These are phyloP conservation scores for Lodderomyces margitis DNA, from an alignment of 1,139 yeast species.

Conservation along the genomic window DNA sequence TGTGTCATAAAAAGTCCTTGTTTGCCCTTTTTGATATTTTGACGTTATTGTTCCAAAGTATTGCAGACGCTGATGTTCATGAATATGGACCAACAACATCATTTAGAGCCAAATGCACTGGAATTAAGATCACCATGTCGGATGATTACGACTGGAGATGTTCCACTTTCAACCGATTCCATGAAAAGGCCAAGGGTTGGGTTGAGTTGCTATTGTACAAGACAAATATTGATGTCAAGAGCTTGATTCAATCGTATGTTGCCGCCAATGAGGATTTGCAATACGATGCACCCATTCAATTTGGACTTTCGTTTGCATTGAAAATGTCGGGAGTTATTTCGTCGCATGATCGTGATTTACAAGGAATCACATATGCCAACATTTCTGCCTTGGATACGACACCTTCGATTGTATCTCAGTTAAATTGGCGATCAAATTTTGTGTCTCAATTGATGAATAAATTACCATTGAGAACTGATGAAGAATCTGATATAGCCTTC, in stretches of 20 bases:
- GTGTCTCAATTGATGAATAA: conserved; percentile 40
- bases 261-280: conserved; percentile 43
- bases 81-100: conserved; percentile 80
- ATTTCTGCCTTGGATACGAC: conserved; percentile 50
- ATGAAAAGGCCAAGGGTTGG: conserved; percentile 67
- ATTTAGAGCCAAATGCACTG: conserved; percentile 58
- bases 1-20: conserved; percentile 72
- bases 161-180: conserved; percentile 60
- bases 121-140: conserved; percentile 62
- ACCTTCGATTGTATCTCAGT: conserved; percentile 75
- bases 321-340: conserved; percentile 79
- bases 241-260: conserved; percentile 71
- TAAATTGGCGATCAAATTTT: conserved; percentile 66
- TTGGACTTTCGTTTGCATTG: conserved; percentile 86
- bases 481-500: conserved; percentile 25
- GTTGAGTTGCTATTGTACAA: conserved; percentile 49
- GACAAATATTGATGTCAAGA: conserved; percentile 72
- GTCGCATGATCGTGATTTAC: conserved; percentile 59
- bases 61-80: conserved; percentile 73
- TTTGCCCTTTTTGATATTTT: conserved; percentile 80
- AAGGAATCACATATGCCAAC: conserved; percentile 28
- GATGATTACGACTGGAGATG: conserved; percentile 81
- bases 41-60: conserved; percentile 72
- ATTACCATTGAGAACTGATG: conserved; percentile 31
- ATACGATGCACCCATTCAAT: conserved; percentile 46